Base-by-base conservation (phyloP, 1,284 basidiomycete genomes). In the Naganishia liquefaciens region DNA sequence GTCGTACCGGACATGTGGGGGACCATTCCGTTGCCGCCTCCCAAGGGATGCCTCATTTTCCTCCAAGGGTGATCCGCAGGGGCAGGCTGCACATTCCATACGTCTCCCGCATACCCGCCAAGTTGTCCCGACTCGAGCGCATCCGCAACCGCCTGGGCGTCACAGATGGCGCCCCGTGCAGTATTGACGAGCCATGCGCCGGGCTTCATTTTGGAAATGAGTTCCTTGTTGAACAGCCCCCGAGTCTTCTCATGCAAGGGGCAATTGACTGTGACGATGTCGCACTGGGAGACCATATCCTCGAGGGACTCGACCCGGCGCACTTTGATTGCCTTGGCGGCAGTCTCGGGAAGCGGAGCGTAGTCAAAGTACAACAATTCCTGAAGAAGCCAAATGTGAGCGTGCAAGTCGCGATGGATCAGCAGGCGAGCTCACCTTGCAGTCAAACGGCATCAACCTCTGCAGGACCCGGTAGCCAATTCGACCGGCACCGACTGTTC, bases 331-430 rank as follows among this genome's bases (percentile, higher is more conserved):
- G 84, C 82, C 77, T 88, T 84, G 33, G 84, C 86, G 43, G 88
- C 89, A 33, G 86, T 86, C 82, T 75, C 82, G n/a, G 91, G 89
- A 52, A 95, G 86, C 66, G 88, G 81, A 27, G 85, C 83, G 80
- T 96, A 96, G 82, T 97, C 93, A 79, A 89, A 96, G 84, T 94
- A 96, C 62, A 95, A 80, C 55, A 96, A 85, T 76, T 95, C 91
- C 79, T 60, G 28, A 55, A 21, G 27, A 19, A 2, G 13, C 7
- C 6, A n/a, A 13, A 33, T 30, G 17, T 51, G 1, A 61, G 28
- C 23, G 11, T 43, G 10, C 28, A 50, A 3, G 2, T 7, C 17
- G 1, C 27, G 27, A 23, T 39, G 23, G 21, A 13, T 10, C n/a
- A 5, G 23, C 11, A 7, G n/a, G 11, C 43, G 5, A 7, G 21